These are phyloP conservation scores for Ophiosphaerella narmari DNA, from an alignment of 2,329 filamentous ascomycete species.

Conservation along the genomic window DNA sequence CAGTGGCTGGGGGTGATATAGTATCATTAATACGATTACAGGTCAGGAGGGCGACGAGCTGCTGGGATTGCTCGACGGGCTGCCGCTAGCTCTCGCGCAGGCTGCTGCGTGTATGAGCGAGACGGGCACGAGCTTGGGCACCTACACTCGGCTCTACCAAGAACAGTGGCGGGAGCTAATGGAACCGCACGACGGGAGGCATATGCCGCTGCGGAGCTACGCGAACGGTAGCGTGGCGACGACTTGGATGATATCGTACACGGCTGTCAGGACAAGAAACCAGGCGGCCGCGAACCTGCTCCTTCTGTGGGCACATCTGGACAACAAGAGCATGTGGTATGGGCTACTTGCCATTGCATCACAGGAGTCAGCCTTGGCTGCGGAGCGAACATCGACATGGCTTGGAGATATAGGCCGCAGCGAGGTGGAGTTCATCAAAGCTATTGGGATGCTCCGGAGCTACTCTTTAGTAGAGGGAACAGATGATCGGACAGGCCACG, in stretches of 20 bases:
- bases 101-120: slow-evolving; percentile 3
- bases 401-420: slow-evolving; percentile 13
- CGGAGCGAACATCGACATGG: slow-evolving; percentile 16
- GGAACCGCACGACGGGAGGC: slow-evolving; percentile 3
- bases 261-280: slow-evolving; percentile 25
- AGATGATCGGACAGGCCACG: slow-evolving; percentile 13
- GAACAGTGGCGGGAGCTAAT: slow-evolving; percentile 33
- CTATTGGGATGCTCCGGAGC: slow-evolving; percentile 23
- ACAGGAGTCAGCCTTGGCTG: background rate
- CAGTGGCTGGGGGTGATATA: background rate
- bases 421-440: slow-evolving; percentile 19
- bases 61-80: slow-evolving; percentile 20
- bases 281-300: slow-evolving; percentile 28
- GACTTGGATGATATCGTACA: slow-evolving; percentile 40
- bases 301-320: slow-evolving; percentile 33
- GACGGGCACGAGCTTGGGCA: slow-evolving; percentile 15
- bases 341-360: slow-evolving; percentile 22
- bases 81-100: slow-evolving; percentile 28
- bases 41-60: slow-evolving; percentile 14
- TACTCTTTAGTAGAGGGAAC: slow-evolving; percentile 31
- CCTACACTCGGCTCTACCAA: slow-evolving; percentile 31
- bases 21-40: slow-evolving; percentile 10
- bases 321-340: slow-evolving; percentile 33
- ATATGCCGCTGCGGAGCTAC: slow-evolving; percentile 28
- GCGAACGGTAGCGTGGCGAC: slow-evolving; percentile 31